Evolutionary conservation across 164 flowering plant species (phyloP).

Genomic region (Sedum album): DNA sequence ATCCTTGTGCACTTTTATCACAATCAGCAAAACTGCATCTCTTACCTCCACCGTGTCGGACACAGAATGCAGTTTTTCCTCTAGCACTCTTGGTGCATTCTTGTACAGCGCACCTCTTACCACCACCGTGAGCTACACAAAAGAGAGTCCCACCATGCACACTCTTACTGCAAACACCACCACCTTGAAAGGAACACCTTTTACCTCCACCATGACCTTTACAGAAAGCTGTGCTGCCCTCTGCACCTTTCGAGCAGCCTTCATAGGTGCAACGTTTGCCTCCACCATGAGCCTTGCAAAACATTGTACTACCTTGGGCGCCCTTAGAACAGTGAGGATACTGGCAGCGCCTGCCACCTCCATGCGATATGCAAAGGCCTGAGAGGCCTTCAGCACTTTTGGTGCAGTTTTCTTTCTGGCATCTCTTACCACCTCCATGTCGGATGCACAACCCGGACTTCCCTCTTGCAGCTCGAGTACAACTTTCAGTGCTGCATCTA

Average conservation of each 20-base stretch:
- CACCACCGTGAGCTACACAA: conserved; percentile 22
- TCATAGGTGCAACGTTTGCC: conserved; percentile 66
- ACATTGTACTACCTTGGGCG: conserved; percentile 94
- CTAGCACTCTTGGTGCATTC: conserved; percentile 94
- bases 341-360: conserved; percentile 43
- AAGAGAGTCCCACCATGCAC: conserved; percentile 21
- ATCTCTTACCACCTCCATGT: neutral
- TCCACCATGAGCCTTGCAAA: conserved; percentile 92
- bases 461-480: neutral
- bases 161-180: conserved; percentile 16
- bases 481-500: conserved; percentile 4
- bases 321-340: conserved; percentile 67
- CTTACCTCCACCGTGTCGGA: conserved; percentile 94
- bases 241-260: conserved; percentile 89
- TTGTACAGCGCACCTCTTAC: conserved; percentile 49
- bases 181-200: conserved; percentile 41
- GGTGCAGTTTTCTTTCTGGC: conserved; percentile 8
- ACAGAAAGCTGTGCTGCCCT: conserved; percentile 87
- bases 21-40: conserved; percentile 78
- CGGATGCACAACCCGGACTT: neutral
- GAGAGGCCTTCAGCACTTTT: conserved; percentile 74
- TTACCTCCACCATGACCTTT: conserved; percentile 98
- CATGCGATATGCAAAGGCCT: conserved; percentile 64
- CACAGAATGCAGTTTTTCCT: conserved; percentile 85
- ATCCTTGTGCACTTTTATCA: conserved; percentile 87